phyloP scores from a whole-genome alignment of 352 stramenopile genomes.

The Pythium oligandrum region DNA sequence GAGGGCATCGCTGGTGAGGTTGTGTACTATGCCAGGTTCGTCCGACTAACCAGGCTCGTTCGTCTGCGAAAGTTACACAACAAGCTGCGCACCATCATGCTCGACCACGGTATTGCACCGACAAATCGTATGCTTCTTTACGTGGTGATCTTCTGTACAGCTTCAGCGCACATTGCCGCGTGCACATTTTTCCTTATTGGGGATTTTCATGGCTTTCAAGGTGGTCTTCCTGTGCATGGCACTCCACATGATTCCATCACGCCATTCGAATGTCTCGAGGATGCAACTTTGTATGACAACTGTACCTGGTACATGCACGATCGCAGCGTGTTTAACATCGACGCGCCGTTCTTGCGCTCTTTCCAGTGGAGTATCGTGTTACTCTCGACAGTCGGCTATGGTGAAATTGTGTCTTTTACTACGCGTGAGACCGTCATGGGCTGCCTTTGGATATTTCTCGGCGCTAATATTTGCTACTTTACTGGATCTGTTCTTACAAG shows the following conservation, averaged over 20 bases:
- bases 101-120: slow-evolving; percentile 34
- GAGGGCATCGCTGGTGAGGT: slow-evolving; percentile 22
- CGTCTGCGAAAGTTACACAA: slow-evolving; percentile 35
- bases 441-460: slow-evolving; percentile 65
- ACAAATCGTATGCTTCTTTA: slow-evolving; percentile 44
- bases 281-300: slow-evolving; percentile 45
- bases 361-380: slow-evolving; percentile 72
- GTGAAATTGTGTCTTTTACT: slow-evolving; percentile 60
- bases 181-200: slow-evolving; percentile 57
- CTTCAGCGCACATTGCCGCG: slow-evolving; percentile 36
- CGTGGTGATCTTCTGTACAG: slow-evolving; percentile 37
- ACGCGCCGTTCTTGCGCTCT: slow-evolving; percentile 53
- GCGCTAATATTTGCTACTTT: slow-evolving; percentile 73
- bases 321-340: slow-evolving; percentile 49
- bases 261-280: slow-evolving; percentile 33
- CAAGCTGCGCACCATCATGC: slow-evolving; percentile 35
- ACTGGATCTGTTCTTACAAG: slow-evolving; percentile 55
- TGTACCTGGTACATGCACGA: slow-evolving; percentile 76
- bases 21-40: slow-evolving; percentile 26
- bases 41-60: slow-evolving; percentile 45
- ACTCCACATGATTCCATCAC: slow-evolving; percentile 27
- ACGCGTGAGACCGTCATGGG: slow-evolving; percentile 49
- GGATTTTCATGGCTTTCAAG: slow-evolving; percentile 35
- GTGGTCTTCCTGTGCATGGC: slow-evolving; percentile 33
- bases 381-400: slow-evolving; percentile 65